phyloP scores from a whole-genome alignment of 2,329 filamentous ascomycete species.

The Pseudopyricularia javanii region DNA sequence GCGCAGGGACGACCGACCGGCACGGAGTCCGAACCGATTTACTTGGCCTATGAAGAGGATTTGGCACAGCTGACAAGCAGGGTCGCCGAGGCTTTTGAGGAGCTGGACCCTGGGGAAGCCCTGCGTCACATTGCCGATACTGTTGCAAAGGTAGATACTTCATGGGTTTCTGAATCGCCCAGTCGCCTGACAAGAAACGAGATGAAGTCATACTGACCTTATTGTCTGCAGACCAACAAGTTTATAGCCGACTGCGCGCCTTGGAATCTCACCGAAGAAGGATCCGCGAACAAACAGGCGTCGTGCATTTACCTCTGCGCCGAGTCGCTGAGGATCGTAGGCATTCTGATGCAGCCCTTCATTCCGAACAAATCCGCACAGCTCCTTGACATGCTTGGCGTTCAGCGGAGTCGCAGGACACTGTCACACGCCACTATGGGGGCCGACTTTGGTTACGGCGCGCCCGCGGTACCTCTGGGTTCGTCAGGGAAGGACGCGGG shows the following conservation, averaged over 20 bases:
- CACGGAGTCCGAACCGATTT: not conserved
- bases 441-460: constrained; percentile 60
- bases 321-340: constrained; percentile 67
- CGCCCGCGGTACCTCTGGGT: constrained; percentile 10
- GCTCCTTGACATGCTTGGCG: constrained; percentile 68
- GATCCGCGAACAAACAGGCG: constrained; percentile 27
- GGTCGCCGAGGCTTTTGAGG: constrained; percentile 46
- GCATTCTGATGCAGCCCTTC: constrained; percentile 80
- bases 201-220: not conserved
- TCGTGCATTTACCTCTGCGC: constrained; percentile 56
- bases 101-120: constrained; percentile 51
- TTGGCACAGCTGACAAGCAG: not conserved
- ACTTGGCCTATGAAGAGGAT: not conserved
- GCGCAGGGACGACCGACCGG: constrained; percentile 14
- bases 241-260: constrained; percentile 54
- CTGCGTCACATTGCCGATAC: constrained; percentile 51
- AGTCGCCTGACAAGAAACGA: too few relatives aligned
- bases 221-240: constrained; percentile 42
- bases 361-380: constrained; percentile 68
- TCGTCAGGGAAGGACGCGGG: constrained; percentile 22
- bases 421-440: constrained; percentile 51
- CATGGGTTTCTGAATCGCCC: not conserved
- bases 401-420: constrained; percentile 47
- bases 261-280: constrained; percentile 45
- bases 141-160: constrained; percentile 19